Percentiles rank a stretch among this genome's conserved stretches.
These are phyloP conservation scores for Pulveroboletus sp. DNA, from an alignment of 768 basidiomycete genomes.

Conservation along the genomic window DNA sequence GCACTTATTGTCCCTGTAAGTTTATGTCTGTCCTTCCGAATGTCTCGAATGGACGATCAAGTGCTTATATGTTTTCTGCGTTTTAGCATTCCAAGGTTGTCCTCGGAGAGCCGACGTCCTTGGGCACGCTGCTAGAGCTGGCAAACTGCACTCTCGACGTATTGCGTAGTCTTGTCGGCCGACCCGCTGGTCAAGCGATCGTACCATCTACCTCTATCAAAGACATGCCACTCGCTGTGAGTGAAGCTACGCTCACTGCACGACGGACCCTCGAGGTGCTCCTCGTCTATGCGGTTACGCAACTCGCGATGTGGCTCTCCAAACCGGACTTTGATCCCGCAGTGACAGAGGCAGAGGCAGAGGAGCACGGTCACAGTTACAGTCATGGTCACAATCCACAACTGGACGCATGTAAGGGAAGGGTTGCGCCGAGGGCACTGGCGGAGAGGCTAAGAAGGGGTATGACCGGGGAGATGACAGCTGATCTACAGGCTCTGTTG, in stretches of 20 bases:
- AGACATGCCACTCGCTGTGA: conserved; percentile 42
- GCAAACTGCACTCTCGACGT: conserved; percentile 74
- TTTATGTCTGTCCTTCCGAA: conserved; percentile 5
- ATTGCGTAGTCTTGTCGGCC: conserved; percentile 59
- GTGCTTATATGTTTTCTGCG: not conserved
- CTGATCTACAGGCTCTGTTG: conserved; percentile 63
- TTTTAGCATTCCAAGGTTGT: conserved; percentile 80
- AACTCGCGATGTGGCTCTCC: conserved; percentile 73
- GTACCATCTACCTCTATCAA: conserved; percentile 30
- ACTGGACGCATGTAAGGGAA: conserved; percentile 32
- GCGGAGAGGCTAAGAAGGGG: conserved; percentile 66
- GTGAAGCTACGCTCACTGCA: conserved; percentile 51
- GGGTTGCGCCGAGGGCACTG: conserved; percentile 41
- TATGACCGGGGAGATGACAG: conserved; percentile 76
- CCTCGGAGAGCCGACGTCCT: conserved; percentile 72
- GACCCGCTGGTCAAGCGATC: conserved; percentile 54
- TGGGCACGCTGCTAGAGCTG: conserved; percentile 85
- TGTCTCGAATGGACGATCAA: not conserved
- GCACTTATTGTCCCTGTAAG: conserved; percentile 71
- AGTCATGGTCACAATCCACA: conserved; percentile 4
- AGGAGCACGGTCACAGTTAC: conserved; percentile 31
- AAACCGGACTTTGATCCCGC: conserved; percentile 61
- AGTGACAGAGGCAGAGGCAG: conserved; percentile 40
- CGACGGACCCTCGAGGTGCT: conserved; percentile 64
- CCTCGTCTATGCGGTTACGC: conserved; percentile 67